Evolutionary conservation across 108 stramenopile genomes (phyloP), one percentile per base, ranked within the genome.

Genomic region (Thalassiosira profunda): DNA sequence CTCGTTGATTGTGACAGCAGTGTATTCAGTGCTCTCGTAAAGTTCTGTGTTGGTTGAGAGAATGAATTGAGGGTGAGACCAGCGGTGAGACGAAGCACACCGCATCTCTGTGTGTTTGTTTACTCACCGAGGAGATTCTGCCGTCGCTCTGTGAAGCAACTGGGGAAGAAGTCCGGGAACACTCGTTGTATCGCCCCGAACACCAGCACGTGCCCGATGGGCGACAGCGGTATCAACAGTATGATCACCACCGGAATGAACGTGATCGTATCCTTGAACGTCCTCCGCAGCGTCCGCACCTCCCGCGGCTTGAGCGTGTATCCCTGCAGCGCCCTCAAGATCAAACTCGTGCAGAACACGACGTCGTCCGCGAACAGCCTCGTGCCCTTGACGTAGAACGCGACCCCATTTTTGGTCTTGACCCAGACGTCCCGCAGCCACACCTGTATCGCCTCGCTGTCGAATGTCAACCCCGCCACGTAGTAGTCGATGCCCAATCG

Each of bases 151-250:
- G 98, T 97, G 62, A 94, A 98, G 66, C 97, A 97, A 67, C 91
- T 95, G 24, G 98, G 98, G 74, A 98, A 98, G 69, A 98, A 98
- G 60, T 95, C 96, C 15, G 98, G 98, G 62, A 96, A 98, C 67
- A 97, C 91, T 38, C 98, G 80, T 72, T 97, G 98, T 59, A 98
- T 98, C 20, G 96, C 95, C 42, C 95, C 95, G 73, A 98, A 98
- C 6, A 98, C 93, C 14, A 98, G 79, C 36, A 98, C 97, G 63
- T 98, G 98, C 3, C 98, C 98, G 11, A 97, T 81, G n/a, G 98
- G 98, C 25, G 97, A 81, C 29, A 98, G 77, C n/a, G 98, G 98
- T 55, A 98, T 89, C 20, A 98, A 67, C 49, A 98, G 80, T 69
- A 98, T 98, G 60, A 98, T 95, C 33, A 97, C 79, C 38, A 97